phyloP scores from a whole-genome alignment of 768 basidiomycete species.

The Asterophora lycoperdoides region DNA sequence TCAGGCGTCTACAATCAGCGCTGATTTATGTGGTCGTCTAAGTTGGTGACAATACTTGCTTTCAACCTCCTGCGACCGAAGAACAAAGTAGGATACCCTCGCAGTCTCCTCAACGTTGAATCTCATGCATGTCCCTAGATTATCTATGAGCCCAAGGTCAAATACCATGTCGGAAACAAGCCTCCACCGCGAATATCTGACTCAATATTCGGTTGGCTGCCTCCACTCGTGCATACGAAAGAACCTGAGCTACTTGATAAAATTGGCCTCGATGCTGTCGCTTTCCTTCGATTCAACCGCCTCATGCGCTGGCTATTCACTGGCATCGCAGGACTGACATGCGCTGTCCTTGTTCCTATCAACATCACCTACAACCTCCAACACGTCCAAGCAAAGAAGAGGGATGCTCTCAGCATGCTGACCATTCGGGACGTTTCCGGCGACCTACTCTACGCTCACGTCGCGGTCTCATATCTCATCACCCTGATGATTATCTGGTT shows the following conservation, averaged over 20 bases:
- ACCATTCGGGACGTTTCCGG: conserved; percentile 83
- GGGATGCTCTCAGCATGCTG: conserved; percentile 70
- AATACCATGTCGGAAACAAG: conserved; percentile 79
- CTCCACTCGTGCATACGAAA: conserved; percentile 75
- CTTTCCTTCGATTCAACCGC: conserved; percentile 87
- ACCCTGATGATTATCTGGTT: conserved; percentile 67
- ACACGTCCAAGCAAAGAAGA: conserved; percentile 44
- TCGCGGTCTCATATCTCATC: conserved; percentile 79
- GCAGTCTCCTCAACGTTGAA: background rate
- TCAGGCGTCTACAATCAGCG: background rate
- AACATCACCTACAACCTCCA: conserved; percentile 81
- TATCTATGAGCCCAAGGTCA: conserved; percentile 91
- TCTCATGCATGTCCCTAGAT: conserved; percentile 41
- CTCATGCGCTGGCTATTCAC: conserved; percentile 76
- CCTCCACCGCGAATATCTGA: conserved; percentile 77
- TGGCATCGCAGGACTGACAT: conserved; percentile 56
- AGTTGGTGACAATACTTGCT: conserved; percentile 63
- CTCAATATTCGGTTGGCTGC: conserved; percentile 85
- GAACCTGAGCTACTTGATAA: conserved; percentile 89
- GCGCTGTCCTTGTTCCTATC: conserved; percentile 78
- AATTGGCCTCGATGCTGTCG: conserved; percentile 89
- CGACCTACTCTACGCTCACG: conserved; percentile 74
- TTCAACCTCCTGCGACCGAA: conserved; percentile 86
- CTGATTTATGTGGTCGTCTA: conserved; percentile 9
- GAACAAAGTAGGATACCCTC: conserved; percentile 60